These are phyloP conservation scores for Ogataea glucozyma DNA, from an alignment of 805 yeast species.

Conservation along the genomic window DNA sequence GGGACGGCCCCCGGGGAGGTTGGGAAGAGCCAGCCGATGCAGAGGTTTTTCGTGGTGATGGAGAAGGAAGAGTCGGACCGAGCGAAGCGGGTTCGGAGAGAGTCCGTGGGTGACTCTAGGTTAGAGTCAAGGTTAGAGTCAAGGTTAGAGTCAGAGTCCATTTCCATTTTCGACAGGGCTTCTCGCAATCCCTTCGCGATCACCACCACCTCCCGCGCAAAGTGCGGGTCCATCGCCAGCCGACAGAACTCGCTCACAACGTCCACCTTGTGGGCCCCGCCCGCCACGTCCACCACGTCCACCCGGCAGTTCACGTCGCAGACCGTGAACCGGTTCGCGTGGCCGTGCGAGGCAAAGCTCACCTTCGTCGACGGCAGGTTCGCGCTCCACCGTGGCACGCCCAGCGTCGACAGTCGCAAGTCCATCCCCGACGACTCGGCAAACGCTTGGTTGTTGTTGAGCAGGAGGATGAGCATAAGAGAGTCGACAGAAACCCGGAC, in stretches of 20 bases:
- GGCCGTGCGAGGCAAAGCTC: slow-evolving; percentile 33
- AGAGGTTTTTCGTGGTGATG: slow-evolving; percentile 62
- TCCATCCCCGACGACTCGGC: slow-evolving; percentile 16
- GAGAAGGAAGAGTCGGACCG: no score
- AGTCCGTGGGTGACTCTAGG: no score
- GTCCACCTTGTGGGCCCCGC: slow-evolving; percentile 44
- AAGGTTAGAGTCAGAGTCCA: no score
- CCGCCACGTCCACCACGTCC: slow-evolving; percentile 43
- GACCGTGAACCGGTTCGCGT: slow-evolving; percentile 41
- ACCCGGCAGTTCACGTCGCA: slow-evolving; percentile 49
- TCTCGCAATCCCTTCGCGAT: slow-evolving; percentile 16
- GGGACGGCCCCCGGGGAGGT: no score
- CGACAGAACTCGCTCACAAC: slow-evolving; percentile 61
- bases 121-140: no score
- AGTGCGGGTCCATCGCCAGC: slow-evolving; percentile 54
- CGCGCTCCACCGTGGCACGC: slow-evolving; percentile 40
- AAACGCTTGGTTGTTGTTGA: slow-evolving; percentile 18
- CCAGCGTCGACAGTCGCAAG: slow-evolving; percentile 20
- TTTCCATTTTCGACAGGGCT: no score
- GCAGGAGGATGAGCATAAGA: slow-evolving; percentile 14
- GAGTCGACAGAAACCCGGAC: slow-evolving; percentile 10
- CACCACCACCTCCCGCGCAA: slow-evolving; percentile 26
- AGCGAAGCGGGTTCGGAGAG: no score
- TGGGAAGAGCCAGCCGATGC: slow-evolving; percentile 80
- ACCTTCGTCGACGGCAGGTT: slow-evolving; percentile 44